Percentiles rank a stretch among this genome's conserved stretches.
These are phyloP conservation scores for Sarocladium kiliense DNA, from an alignment of 2,329 filamentous ascomycete species.

Conservation along the genomic window DNA sequence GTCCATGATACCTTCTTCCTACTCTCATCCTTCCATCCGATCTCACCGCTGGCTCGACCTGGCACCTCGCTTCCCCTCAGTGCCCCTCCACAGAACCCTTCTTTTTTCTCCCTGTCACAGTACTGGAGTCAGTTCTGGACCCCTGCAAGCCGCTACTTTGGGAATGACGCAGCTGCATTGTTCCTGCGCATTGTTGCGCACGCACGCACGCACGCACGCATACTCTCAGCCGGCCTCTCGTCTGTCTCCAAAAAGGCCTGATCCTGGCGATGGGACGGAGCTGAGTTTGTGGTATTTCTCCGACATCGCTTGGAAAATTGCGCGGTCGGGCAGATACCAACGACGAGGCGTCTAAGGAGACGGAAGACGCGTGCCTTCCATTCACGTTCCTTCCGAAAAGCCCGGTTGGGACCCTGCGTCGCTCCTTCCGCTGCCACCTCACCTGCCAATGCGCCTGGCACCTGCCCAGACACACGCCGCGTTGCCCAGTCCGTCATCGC, in stretches of 20 bases:
- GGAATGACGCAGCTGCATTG: background rate
- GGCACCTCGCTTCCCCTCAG: background rate
- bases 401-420: background rate
- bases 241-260: too few species aligned
- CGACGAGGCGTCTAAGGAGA: too few species aligned
- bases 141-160: background rate
- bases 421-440: background rate
- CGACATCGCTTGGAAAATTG: too few species aligned
- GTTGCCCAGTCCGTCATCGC: background rate
- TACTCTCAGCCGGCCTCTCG: too few species aligned
- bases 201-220: background rate
- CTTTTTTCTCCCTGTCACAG: background rate
- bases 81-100: background rate
- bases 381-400: background rate
- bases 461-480: background rate
- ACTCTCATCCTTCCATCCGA: background rate
- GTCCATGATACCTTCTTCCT: background rate
- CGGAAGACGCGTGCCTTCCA: background rate
- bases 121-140: background rate
- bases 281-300: too few species aligned
- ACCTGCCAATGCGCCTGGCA: background rate
- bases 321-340: too few species aligned
- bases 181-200: background rate
- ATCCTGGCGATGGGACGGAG: too few species aligned
- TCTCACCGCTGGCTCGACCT: background rate